Evolutionary conservation across 1,284 basidiomycete genomes (phyloP).

Genomic region (Uromyces viciae-fabae): DNA sequence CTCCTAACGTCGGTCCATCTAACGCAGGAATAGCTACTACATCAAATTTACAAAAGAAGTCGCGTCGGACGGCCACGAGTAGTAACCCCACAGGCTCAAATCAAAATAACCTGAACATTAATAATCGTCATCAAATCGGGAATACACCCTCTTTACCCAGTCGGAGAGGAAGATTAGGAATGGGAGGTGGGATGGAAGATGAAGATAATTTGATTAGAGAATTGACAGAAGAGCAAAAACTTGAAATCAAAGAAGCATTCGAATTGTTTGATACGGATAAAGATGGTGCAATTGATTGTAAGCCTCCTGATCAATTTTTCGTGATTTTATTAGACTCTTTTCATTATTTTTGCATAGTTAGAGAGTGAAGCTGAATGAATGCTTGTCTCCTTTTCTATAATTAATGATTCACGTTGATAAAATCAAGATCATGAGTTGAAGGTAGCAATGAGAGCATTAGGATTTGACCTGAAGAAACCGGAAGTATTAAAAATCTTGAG

Average conservation of each 20-base stretch:
- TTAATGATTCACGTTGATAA: background rate
- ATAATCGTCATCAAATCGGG: constrained; percentile 8
- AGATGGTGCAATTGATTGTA: constrained; percentile 66
- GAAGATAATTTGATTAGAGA: constrained; percentile 46
- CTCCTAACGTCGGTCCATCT: constrained; percentile 37
- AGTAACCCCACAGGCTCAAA: constrained; percentile 19
- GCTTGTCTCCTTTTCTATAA: background rate
- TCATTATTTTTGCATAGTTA: background rate
- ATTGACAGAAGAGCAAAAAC: constrained; percentile 87
- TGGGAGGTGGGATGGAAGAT: constrained; percentile 21
- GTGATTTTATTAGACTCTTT: background rate
- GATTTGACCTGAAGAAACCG: constrained; percentile 96
- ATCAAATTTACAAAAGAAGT: constrained; percentile 29
- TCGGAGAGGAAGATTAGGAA: background rate
- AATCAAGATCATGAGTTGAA: constrained; percentile 86
- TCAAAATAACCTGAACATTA: constrained; percentile 5
- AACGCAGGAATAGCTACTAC: background rate
- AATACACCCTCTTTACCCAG: background rate
- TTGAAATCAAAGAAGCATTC: constrained; percentile 98
- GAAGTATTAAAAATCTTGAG: constrained; percentile 92
- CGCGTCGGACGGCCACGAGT: constrained; percentile 14
- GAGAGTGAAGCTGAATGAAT: no score
- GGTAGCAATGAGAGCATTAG: constrained; percentile 94
- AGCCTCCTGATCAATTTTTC: background rate
- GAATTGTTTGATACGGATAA: constrained; percentile 99